These are phyloP conservation scores for Hypholoma sublateritium DNA, from an alignment of 768 basidiomycete species.

Conservation along the genomic window DNA sequence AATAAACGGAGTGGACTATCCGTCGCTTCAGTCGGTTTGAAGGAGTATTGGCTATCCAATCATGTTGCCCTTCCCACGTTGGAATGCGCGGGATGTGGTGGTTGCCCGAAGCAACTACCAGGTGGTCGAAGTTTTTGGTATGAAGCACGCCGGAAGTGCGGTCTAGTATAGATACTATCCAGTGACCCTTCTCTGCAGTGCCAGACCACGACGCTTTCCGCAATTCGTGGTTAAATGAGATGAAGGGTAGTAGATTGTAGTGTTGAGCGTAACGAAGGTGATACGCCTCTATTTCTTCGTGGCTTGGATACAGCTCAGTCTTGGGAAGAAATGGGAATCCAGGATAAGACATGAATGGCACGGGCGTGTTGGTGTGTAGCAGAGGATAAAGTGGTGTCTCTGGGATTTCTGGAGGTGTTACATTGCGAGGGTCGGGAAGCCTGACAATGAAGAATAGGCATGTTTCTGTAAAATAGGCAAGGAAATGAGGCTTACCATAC, in stretches of 20 bases:
- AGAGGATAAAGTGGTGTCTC: constrained; percentile 55
- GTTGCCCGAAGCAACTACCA: constrained; percentile 56
- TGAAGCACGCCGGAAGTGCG: constrained; percentile 16
- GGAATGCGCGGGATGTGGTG: constrained; percentile 51
- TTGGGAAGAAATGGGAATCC: constrained; percentile 48
- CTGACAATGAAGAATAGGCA: constrained; percentile 14
- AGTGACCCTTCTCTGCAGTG: constrained; percentile 33
- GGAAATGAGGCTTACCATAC: constrained; percentile 39
- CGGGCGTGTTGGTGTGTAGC: constrained; percentile 54
- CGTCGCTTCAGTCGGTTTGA: constrained; percentile 27
- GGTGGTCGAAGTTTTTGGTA: constrained; percentile 44
- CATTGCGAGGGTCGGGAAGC: constrained; percentile 30
- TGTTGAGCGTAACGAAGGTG: constrained; percentile 41
- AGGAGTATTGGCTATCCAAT: constrained; percentile 39
- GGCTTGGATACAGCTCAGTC: constrained; percentile 50
- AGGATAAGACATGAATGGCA: constrained; percentile 61
- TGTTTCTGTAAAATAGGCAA: not conserved
- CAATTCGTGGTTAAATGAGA: constrained; percentile 44
- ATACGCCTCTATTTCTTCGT: constrained; percentile 45
- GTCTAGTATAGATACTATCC: constrained; percentile 41
- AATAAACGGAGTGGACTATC: constrained; percentile 54
- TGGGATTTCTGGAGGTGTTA: constrained; percentile 45
- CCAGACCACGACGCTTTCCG: constrained; percentile 44
- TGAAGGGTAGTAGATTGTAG: constrained; percentile 36
- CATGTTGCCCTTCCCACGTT: constrained; percentile 44